Conservation (phyloP, 2,329 filamentous ascomycete species). For the Penicillium sp. region DNA sequence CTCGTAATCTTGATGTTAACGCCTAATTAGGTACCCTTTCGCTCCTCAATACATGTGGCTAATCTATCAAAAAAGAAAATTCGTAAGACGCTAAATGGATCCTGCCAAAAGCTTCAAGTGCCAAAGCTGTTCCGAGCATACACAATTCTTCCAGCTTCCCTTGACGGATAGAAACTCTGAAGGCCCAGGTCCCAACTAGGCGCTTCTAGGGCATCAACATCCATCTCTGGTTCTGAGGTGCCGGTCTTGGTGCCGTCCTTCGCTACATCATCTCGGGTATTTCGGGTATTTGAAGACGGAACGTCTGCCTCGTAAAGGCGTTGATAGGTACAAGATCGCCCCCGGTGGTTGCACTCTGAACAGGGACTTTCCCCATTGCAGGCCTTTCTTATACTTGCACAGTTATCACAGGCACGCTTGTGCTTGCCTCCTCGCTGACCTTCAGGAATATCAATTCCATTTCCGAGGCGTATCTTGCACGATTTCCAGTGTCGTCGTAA, state of each 20-base stretch:
- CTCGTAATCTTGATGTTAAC: neutral
- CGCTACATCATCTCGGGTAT: neutral
- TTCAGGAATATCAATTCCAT: constrained; percentile 25
- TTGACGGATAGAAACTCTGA: constrained; percentile 23
- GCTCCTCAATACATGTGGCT: neutral
- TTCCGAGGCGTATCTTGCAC: constrained; percentile 25
- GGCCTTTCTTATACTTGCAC: constrained; percentile 30
- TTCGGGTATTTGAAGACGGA: neutral
- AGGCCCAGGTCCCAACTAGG: constrained; percentile 21
- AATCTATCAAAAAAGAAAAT: too few species aligned
- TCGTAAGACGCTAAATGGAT: neutral
- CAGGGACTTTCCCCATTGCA: constrained; percentile 29
- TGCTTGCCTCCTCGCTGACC: constrained; percentile 29
- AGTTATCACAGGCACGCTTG: constrained; percentile 34
- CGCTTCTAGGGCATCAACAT: neutral
- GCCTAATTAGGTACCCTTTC: neutral
- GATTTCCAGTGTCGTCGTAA: constrained; percentile 34
- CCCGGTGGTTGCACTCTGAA: constrained; percentile 25
- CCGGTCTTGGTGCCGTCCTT: neutral
- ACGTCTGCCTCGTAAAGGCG: constrained; percentile 15
- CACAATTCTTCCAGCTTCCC: constrained; percentile 1
- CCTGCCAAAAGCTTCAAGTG: neutral
- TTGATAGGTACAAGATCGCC: constrained; percentile 27
- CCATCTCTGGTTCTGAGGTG: neutral
- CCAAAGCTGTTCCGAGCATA: constrained; percentile 13